These are phyloP conservation scores for Pleurotus eryngii DNA, from an alignment of 768 basidiomycete species.

Conservation along the genomic window DNA sequence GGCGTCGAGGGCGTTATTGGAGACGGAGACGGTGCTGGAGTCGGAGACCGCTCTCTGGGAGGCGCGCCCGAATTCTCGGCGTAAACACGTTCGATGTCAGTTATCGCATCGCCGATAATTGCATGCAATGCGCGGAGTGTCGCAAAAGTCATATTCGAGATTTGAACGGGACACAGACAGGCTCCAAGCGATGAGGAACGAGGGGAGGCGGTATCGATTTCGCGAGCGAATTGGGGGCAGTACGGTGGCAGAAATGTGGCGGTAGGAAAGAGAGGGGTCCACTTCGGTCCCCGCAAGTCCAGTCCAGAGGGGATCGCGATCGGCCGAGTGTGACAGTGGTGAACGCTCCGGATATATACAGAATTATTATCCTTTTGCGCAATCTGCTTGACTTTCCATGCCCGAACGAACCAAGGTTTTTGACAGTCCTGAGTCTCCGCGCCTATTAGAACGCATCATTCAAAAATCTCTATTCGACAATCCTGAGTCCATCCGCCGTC, in stretches of 20 bases:
- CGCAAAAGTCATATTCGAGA: conserved; percentile 50
- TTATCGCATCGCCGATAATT: conserved; percentile 65
- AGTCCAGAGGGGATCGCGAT: conserved; percentile 5
- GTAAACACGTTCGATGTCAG: conserved; percentile 66
- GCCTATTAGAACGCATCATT: too few species aligned
- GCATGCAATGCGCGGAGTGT: conserved; percentile 60
- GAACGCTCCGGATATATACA: too few species aligned
- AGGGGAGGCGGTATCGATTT: not conserved
- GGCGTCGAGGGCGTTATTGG: conserved; percentile 8
- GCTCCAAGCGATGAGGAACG: not conserved
- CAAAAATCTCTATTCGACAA: too few species aligned
- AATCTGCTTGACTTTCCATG: too few species aligned
- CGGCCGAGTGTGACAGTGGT: conserved; percentile 4
- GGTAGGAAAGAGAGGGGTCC: not conserved
- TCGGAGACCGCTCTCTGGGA: conserved; percentile 2
- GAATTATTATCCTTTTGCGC: too few species aligned
- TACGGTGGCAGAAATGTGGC: not conserved
- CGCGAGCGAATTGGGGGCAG: not conserved
- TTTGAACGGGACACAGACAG: not conserved
- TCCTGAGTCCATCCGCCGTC: too few species aligned
- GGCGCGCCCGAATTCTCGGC: conserved; percentile 9
- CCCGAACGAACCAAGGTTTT: too few species aligned
- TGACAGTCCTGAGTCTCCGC: too few species aligned
- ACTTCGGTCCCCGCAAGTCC: not conserved
- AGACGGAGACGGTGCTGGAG: conserved; percentile 17